Conservation (phyloP, 352 stramenopile genomes). For the Ophiocytium majus region DNA sequence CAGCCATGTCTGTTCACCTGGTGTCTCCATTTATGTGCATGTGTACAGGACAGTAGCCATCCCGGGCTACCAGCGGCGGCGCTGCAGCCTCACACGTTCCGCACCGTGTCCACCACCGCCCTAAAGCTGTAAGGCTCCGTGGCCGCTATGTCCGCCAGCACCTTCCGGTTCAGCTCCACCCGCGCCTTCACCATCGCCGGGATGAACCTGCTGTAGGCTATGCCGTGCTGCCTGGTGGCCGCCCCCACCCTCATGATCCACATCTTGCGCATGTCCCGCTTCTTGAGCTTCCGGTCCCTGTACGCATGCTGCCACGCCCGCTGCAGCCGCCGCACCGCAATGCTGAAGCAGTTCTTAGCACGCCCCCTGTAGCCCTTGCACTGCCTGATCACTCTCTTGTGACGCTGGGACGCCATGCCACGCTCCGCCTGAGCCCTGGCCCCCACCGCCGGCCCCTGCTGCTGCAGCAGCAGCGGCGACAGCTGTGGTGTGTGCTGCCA, state of each 20-base stretch:
- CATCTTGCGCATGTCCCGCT: slow-evolving; percentile 76
- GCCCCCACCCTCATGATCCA: slow-evolving; percentile 83
- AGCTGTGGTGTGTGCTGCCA: not conserved
- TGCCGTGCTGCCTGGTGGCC: slow-evolving; percentile 71
- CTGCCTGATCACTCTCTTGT: slow-evolving; percentile 81
- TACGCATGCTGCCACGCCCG: slow-evolving; percentile 80
- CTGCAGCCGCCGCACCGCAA: slow-evolving; percentile 69
- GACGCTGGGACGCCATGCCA: slow-evolving; percentile 58
- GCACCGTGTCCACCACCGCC: slow-evolving; percentile 16
- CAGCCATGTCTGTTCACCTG: too few relatives aligned
- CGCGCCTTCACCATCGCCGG: slow-evolving; percentile 69
- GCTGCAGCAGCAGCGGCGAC: not conserved
- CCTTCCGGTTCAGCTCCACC: slow-evolving; percentile 80
- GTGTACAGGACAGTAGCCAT: too few relatives aligned
- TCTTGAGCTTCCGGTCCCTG: slow-evolving; percentile 80
- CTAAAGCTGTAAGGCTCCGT: slow-evolving; percentile 20
- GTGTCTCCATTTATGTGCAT: too few relatives aligned
- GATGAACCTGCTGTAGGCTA: slow-evolving; percentile 78
- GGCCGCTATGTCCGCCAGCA: slow-evolving; percentile 47
- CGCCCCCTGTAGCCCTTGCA: slow-evolving; percentile 78
- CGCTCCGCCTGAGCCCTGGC: not conserved
- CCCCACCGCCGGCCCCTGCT: not conserved
- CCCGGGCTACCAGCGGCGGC: too few relatives aligned
- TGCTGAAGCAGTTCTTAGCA: slow-evolving; percentile 78
- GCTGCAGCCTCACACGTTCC: too few relatives aligned